These are phyloP conservation scores for Prunus mira DNA, from an alignment of 306 rosid species.

Conservation along the genomic window DNA sequence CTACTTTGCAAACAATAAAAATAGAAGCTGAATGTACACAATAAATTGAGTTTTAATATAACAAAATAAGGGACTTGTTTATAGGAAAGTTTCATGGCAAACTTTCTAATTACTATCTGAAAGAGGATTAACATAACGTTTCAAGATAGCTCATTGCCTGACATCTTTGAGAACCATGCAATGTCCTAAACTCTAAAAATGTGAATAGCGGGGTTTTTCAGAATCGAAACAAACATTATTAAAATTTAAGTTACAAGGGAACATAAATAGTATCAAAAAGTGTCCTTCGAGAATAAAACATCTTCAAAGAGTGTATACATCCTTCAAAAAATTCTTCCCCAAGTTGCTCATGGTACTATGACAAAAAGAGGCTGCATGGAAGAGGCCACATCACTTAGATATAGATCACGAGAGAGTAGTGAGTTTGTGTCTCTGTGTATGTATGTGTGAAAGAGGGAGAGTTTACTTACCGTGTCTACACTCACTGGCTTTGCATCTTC, in stretches of 20 bases:
- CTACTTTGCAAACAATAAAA: too few species aligned
- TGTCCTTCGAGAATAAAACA: conserved; percentile 13
- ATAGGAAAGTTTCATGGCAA: neutral
- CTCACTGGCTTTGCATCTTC: conserved; percentile 88
- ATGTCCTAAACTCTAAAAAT: neutral
- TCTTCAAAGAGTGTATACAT: conserved; percentile 6
- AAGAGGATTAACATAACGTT: conserved; percentile 9
- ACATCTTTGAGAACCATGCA: conserved; percentile 10
- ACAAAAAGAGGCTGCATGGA: conserved; percentile 68
- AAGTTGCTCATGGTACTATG: conserved; percentile 54
- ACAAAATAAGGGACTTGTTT: neutral
- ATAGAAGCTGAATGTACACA: neutral
- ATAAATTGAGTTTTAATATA: neutral
- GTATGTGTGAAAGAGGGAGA: neutral
- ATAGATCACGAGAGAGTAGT: neutral
- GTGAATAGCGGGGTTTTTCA: conserved; percentile 10
- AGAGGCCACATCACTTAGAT: conserved; percentile 18
- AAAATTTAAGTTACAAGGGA: conserved; percentile 12
- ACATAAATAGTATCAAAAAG: conserved; percentile 18
- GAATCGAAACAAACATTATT: conserved; percentile 22
- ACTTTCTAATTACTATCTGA: conserved; percentile 23
- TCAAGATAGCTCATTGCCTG: conserved; percentile 13
- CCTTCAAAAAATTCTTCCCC: conserved; percentile 19
- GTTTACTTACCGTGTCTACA: conserved; percentile 56
- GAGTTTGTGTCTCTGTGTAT: neutral